Percentiles rank a stretch among this genome's conserved stretches.
Conservation (phyloP, 1,284 basidiomycete species). For the Ustilago sp. region DNA sequence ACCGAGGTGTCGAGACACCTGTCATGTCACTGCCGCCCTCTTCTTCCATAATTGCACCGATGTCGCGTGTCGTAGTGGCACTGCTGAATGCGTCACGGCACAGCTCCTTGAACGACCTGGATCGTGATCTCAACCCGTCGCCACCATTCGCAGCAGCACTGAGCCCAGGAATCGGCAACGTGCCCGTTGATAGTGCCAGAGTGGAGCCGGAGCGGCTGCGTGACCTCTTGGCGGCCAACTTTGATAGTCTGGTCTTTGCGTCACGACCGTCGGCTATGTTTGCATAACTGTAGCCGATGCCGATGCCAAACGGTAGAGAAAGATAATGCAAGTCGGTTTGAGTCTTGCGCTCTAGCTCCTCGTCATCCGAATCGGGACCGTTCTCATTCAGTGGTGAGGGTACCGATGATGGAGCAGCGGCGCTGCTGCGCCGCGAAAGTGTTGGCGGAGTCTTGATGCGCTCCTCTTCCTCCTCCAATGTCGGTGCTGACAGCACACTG, state of each 20-base stretch:
- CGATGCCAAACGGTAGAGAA: conserved; percentile 46
- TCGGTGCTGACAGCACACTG: conserved; percentile 14
- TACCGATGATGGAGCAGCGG: conserved; percentile 23
- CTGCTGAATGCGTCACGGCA: conserved; percentile 34
- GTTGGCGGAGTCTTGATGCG: conserved; percentile 46
- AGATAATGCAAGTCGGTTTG: conserved; percentile 42
- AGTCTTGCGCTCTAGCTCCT: conserved; percentile 25
- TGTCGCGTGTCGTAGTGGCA: conserved; percentile 20
- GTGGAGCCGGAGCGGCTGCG: conserved; percentile 16
- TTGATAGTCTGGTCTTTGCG: conserved; percentile 22
- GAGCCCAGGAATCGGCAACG: conserved; percentile 29
- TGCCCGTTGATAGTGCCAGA: conserved; percentile 30
- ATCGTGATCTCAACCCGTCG: conserved; percentile 36
- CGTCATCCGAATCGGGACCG: conserved; percentile 32
- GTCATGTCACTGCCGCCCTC: conserved; percentile 30
- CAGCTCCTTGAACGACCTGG: conserved; percentile 45
- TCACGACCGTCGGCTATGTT: conserved; percentile 34
- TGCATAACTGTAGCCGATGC: conserved; percentile 50
- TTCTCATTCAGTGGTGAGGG: conserved; percentile 23
- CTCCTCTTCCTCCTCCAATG: conserved; percentile 49
- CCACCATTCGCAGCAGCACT: conserved; percentile 12
- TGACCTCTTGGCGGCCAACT: conserved; percentile 21
- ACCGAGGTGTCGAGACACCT: conserved; percentile 25
- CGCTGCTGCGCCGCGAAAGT: conserved; percentile 42
- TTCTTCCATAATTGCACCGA: conserved; percentile 32